phyloP scores from a whole-genome alignment of 2,329 filamentous ascomycete genomes.

The Penicillium sp. region DNA sequence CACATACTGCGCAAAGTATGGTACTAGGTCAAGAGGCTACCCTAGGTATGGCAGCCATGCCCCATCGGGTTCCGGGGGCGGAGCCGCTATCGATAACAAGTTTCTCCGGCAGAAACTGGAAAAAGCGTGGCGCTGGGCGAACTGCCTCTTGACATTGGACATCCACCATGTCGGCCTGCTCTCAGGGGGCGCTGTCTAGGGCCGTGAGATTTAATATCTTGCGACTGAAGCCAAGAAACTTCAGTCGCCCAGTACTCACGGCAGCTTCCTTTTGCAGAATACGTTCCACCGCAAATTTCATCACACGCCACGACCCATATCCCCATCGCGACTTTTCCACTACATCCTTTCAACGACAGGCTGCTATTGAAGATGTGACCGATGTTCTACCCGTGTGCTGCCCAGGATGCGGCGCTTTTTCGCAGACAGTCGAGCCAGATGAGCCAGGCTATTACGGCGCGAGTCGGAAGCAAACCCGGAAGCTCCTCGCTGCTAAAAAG shows the following conservation, averaged over 20 bases:
- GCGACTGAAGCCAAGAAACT: not conserved
- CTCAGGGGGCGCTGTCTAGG: conserved; percentile 29
- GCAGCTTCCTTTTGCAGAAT: not conserved
- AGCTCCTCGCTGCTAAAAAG: conserved; percentile 31
- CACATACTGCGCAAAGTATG: too few species aligned
- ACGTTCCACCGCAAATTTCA: not conserved
- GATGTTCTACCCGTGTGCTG: conserved; percentile 56
- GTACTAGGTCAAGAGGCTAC: too few species aligned
- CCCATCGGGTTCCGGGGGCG: too few species aligned
- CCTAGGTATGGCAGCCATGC: too few species aligned
- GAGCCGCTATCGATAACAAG: conserved; percentile 22
- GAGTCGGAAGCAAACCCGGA: conserved; percentile 53
- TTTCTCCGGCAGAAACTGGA: conserved; percentile 14
- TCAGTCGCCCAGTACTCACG: not conserved
- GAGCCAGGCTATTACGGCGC: conserved; percentile 63
- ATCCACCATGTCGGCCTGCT: conserved; percentile 33
- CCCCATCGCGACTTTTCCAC: conserved; percentile 27
- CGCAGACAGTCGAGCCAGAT: conserved; percentile 58
- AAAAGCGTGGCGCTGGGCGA: conserved; percentile 22
- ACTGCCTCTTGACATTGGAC: conserved; percentile 13
- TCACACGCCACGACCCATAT: conserved; percentile 3
- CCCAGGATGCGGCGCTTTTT: conserved; percentile 66
- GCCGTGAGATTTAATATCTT: conserved; percentile 13
- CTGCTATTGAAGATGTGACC: conserved; percentile 14
- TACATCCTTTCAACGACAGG: conserved; percentile 5